A percentile compares a stretch with the other conserved stretches of the same genome.
phyloP scores from a whole-genome alignment of 2,329 filamentous ascomycete species.

The Trichoderma sp. region DNA sequence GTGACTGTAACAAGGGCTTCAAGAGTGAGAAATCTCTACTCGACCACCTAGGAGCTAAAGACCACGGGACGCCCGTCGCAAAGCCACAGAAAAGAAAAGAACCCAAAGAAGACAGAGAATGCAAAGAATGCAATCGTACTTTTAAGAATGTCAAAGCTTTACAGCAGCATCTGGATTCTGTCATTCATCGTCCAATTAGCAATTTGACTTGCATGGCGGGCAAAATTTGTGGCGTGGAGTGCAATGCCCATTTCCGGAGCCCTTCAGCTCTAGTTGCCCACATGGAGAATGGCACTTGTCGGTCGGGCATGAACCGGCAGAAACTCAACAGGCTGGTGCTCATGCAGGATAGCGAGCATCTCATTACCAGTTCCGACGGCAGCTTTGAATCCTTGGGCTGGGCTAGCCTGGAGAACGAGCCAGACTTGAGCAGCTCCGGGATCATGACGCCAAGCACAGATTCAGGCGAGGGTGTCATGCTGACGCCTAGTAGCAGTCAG shows the following conservation, averaged over 20 bases:
- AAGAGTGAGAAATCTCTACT: neutral
- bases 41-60: neutral
- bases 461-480: neutral
- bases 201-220: conserved; percentile 17
- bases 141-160: neutral
- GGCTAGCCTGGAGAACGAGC: neutral
- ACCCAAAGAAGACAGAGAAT: neutral
- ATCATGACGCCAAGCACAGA: conserved; percentile 10
- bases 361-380: conserved; percentile 8
- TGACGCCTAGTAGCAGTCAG: conserved; percentile 2
- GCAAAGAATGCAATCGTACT: neutral
- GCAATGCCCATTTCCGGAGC: conserved; percentile 15
- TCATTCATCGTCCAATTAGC: conserved; percentile 20
- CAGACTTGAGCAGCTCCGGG: neutral
- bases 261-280: conserved; percentile 23
- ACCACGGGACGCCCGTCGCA: neutral
- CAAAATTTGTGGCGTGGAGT: neutral
- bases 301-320: conserved; percentile 20
- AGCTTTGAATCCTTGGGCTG: neutral
- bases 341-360: conserved; percentile 15
- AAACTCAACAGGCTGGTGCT: conserved; percentile 13
- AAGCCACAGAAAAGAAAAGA: neutral
- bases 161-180: conserved; percentile 3
- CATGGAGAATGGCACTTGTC: conserved; percentile 22
- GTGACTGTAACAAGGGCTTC: conserved; percentile 15